Evolutionary conservation across 176 grass and related monocot species (phyloP), one percentile per base, ranked within the genome.

Genomic region (Ensete glaucum): DNA sequence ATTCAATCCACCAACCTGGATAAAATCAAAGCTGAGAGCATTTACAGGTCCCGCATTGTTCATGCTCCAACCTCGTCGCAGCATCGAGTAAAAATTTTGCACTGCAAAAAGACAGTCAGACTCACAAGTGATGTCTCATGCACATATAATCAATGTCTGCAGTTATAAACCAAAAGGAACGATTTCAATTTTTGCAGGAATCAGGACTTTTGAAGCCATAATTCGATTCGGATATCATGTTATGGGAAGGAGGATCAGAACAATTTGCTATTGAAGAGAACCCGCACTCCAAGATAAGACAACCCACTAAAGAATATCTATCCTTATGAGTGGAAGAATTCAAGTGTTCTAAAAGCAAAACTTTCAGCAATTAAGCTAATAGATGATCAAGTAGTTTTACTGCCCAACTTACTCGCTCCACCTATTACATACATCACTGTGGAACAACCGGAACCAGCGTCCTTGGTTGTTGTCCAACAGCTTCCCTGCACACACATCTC

Each of bases 401-500:
- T 12, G 43, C 50, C n/a, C 1, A 20, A 78, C 94, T 91, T 87
- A 97, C 94, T 43, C 80, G 83, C 89, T 93, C 90, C 94, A 97
- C 76, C 90, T 77, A 77, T 93, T 97, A 72, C 0, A 43, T 83
- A 93, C 81, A 88, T 83, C 94, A 97, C 89, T 71, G 90, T 48
- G 93, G 85, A 14, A 76, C 81, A 73, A 91, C 78, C 57, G 89
- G 93, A 86, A 96, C 87, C 78, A 96, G 77, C 76, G 93, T 74
- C 66, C 94, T 87, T 78, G 94, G 94, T 84, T 93, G 94, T 84
- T 93, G 94, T 34, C 82, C 90, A 80, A 78, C 85, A 67, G 93
- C 93, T 0, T 89, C 88, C 89, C 90, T 93, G 93, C 62, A 90
- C 77, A 52, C 54, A 73, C 22, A 29, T 59, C 57, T 25, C 52